Evolutionary conservation across 2,329 filamentous ascomycete genomes (phyloP), one percentile per base, ranked within the genome.

Genomic region (Diaporthe eres): DNA sequence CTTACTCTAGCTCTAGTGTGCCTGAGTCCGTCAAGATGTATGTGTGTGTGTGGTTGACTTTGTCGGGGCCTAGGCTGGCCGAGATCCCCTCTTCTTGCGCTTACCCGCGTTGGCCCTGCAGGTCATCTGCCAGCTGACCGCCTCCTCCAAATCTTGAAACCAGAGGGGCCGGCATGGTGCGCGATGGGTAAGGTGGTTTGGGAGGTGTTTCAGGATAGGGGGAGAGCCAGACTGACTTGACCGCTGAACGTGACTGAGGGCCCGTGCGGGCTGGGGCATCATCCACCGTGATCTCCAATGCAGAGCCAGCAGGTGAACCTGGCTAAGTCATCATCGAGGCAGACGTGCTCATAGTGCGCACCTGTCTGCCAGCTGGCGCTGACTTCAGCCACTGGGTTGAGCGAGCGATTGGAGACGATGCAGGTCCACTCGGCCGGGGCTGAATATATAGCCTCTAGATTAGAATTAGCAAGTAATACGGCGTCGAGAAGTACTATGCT

Each of bases 161-260:
- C 57, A 15, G 37, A 51, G 70, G 71, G 71, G 65, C 25, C 57
- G 34, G 58, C 57, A 53, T 53, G 42, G 57, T 72, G 47, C 58
- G 58, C 71, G 57, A 72, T 55, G 42, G 53, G 44, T 72, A 63
- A 22, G 71, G 57, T 63, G 34, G 71, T 72, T 53, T 72, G 47
- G 71, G 57, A 63, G 37, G 57, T 55, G 71, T 72, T 72, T 72
- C 71, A 72, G 44, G 22, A 51, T 63, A 55, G n/a, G 57, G 58
- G 57, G 58, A 63, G n/a, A 72, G 71, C 71, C 42, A 61, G 57
- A 63, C 60, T 63, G 47, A 31, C 57, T 49, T 28, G n/a, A 63
- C 53, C 51, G 65, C 47, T 10, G 34, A 37, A 28, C 31, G 17
- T 9, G 3, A 31, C 15, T 15, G 22, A 47, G 37, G 71, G 57